phyloP scores from a whole-genome alignment of 164 flowering plant genomes.

The Annona cherimola region DNA sequence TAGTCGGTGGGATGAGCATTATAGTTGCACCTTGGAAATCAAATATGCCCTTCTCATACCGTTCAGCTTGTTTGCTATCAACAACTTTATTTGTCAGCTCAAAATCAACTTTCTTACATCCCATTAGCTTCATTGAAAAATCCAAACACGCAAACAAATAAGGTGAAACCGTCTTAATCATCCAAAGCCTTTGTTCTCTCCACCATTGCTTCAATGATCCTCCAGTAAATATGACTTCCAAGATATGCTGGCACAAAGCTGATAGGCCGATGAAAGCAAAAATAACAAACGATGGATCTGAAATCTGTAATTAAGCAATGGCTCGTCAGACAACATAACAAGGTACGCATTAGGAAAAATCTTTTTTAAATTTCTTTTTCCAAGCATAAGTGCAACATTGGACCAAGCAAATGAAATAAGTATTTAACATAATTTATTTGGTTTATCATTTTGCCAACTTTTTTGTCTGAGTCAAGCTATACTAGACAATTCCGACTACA shows the following conservation, averaged over 20 bases:
- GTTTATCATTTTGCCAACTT: too few relatives aligned
- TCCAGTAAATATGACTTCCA: conserved; percentile 14
- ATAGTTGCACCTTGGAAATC: conserved; percentile 26
- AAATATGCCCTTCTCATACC: conserved; percentile 20
- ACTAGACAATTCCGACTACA: too few relatives aligned
- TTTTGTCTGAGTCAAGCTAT: too few relatives aligned
- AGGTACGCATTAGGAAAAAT: too few relatives aligned
- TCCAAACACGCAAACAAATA: conserved; percentile 16
- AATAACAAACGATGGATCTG: conserved; percentile 23
- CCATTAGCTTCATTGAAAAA: conserved; percentile 11
- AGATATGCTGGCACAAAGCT: conserved; percentile 10
- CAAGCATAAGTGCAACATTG: too few relatives aligned
- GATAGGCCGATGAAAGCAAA: conserved; percentile 8
- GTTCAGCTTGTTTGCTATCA: conserved; percentile 17
- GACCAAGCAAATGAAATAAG: too few relatives aligned
- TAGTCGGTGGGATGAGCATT: conserved; percentile 21
- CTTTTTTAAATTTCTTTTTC: too few relatives aligned
- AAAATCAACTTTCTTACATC: conserved; percentile 21
- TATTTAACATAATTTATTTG: too few relatives aligned
- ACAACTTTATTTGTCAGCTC: conserved; percentile 28
- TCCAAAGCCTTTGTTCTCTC: conserved; percentile 20
- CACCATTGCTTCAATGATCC: conserved; percentile 16
- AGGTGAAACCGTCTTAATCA: conserved; percentile 18
- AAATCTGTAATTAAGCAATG: conserved; percentile 14
- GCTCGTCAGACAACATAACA: too few relatives aligned